phyloP scores from a whole-genome alignment of 1,284 basidiomycete genomes.

The Ganoderma sinense region DNA sequence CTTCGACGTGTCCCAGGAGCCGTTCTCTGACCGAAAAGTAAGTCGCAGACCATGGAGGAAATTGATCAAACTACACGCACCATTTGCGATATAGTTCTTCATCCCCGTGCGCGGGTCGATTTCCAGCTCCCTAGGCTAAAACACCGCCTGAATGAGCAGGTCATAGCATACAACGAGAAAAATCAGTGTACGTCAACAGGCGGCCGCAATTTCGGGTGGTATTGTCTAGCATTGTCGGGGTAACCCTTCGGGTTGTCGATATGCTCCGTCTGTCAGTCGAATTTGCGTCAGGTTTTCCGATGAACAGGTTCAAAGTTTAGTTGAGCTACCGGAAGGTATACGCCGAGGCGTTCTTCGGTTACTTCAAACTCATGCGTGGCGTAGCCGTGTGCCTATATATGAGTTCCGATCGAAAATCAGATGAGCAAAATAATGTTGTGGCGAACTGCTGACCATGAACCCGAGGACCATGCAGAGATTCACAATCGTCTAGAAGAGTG shows the following conservation, averaged over 20 bases:
- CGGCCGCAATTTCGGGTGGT: slow-evolving; percentile 75
- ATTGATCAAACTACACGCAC: slow-evolving; percentile 42
- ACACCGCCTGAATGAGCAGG: slow-evolving; percentile 27
- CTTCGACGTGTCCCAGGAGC: slow-evolving; percentile 89
- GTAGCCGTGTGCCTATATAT: slow-evolving; percentile 79
- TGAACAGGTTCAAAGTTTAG: neutral
- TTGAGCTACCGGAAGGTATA: slow-evolving; percentile 79
- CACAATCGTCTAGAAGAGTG: slow-evolving; percentile 72
- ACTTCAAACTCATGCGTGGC: slow-evolving; percentile 91
- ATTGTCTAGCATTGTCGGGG: slow-evolving; percentile 84
- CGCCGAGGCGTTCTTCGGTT: slow-evolving; percentile 85
- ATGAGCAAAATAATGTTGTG: too few species aligned
- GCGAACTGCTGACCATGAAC: slow-evolving; percentile 61
- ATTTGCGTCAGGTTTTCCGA: too few species aligned
- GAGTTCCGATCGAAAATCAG: neutral
- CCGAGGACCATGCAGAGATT: slow-evolving; percentile 91
- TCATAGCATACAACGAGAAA: neutral
- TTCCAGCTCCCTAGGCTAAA: slow-evolving; percentile 81
- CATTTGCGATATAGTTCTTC: slow-evolving; percentile 97
- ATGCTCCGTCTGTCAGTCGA: slow-evolving; percentile 74
- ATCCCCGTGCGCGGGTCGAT: slow-evolving; percentile 89
- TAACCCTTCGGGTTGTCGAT: slow-evolving; percentile 91
- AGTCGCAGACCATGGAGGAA: neutral
- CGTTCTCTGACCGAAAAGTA: slow-evolving; percentile 56
- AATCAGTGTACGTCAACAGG: slow-evolving; percentile 65